Evolutionary conservation across 495 filamentous ascomycete genomes (phyloP), one percentile per base, ranked within the genome.

Genomic region (Recurvomyces mirabilis): DNA sequence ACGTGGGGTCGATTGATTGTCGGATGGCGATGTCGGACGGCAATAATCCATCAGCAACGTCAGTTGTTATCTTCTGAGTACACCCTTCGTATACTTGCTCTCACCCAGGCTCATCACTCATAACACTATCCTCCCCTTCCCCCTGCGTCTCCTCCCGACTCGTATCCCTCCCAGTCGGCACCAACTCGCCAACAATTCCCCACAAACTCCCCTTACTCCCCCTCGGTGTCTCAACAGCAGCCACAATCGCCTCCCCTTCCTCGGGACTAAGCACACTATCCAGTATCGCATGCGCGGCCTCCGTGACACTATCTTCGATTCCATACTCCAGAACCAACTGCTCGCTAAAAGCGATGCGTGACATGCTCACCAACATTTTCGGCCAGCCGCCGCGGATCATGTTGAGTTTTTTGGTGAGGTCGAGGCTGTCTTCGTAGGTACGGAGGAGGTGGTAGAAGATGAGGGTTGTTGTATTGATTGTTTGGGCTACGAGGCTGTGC

Each of bases 321-420:
- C 78, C 78, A 17, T 62, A 62, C 57, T 85, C 81, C 12, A 82
- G 58, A 33, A 77, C 65, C 5, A 68, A 51, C 3, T 72, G 71
- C 46, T 82, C 77, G 35, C 70, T 75, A 44, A 85, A 84, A 1
- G 81, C 81, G 23, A 85, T 55, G 10, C 81, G 64, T 9, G 79
- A 80, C 45, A 86, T 62, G 11, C 72, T 68, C 7, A 82, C 73
- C 0, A 81, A 60, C 46, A 78, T 74, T 46, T 82, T 82, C 49
- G 84, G 78, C 41, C 68, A 68, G 12, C 72, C 73, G n/a, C 77
- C 77, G 1, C 64, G 63, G 1, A 80, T 63, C 10, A 63, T 68
- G 1, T 62, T 58, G 12, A 86, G 65, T 51, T 79, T 81, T 25
- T 66, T 59, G 31, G 69, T 66, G 47, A 82, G 64, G 49, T 77